phyloP scores from a whole-genome alignment of 164 flowering plant species.

The Vitis cinerea region DNA sequence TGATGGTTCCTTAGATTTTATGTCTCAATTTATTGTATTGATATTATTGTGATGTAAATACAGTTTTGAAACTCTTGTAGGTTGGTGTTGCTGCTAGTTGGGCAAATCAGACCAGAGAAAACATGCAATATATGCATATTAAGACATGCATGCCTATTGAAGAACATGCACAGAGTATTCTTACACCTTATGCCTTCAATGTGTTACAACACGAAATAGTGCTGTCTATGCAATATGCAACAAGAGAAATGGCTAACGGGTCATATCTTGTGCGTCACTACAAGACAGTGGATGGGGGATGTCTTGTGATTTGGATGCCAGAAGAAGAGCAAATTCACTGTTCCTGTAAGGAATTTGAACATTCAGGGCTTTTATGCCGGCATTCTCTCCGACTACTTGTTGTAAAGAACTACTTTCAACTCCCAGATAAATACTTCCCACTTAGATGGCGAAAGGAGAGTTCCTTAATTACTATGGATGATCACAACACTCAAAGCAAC shows the following conservation, averaged over 20 bases:
- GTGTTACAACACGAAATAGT: constrained; percentile 54
- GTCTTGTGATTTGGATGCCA: constrained; percentile 33
- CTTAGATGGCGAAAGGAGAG: constrained; percentile 43
- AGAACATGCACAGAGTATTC: constrained; percentile 56
- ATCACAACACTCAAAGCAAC: constrained; percentile 22
- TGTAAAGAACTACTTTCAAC: constrained; percentile 36
- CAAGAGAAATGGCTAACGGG: constrained; percentile 53
- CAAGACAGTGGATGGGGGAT: constrained; percentile 47
- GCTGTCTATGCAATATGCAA: constrained; percentile 53
- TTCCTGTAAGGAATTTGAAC: constrained; percentile 41
- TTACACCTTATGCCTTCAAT: constrained; percentile 61
- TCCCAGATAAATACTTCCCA: constrained; percentile 36
- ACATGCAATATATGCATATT: constrained; percentile 29
- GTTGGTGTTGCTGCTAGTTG: constrained; percentile 34
- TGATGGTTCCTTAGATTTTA: neutral
- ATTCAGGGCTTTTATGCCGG: constrained; percentile 35
- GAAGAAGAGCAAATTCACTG: constrained; percentile 35
- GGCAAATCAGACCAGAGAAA: constrained; percentile 27
- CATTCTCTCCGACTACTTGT: constrained; percentile 36
- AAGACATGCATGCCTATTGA: constrained; percentile 65
- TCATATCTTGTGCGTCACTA: constrained; percentile 58
- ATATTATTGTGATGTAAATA: neutral
- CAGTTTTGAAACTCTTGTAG: constrained; percentile 22
- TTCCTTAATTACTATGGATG: constrained; percentile 29
- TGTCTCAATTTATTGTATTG: neutral